Evolutionary conservation across 1,139 yeast species (phyloP), one percentile per base, ranked within the genome.

Genomic region (Yamadazyma jaroonii): DNA sequence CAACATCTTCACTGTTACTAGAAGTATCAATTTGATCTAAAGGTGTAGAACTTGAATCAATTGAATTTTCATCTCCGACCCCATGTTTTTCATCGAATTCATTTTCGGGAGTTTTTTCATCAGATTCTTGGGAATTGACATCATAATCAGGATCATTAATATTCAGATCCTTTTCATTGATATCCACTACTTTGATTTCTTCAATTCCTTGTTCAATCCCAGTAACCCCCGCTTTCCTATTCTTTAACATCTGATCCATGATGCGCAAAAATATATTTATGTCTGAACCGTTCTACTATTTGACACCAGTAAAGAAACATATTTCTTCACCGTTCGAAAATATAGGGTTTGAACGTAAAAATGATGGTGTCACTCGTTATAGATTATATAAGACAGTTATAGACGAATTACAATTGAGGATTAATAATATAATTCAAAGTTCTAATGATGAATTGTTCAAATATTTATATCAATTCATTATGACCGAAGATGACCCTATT

Each of bases 371-470:
- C 2, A 9, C 8, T 13, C 53, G 84, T 25, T 72, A 62, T 52
- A 46, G 56, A 4, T 43, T 72, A n/a, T 77, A 64, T 46, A 46
- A 56, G 9, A 44, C 49, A n/a, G 57, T 67, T 11, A 26, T 23
- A n/a, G 21, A 34, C 7, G 29, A 31, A 6, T 26, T 43, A 10
- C 15, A 31, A 11, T 14, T 21, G n/a, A 32, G 13, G 3, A 39
- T 46, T n/a, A 38, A 39, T 10, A 7, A 32, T 8, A 37, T 41
- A 5, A 28, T 72, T 74, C 79, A 44, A 53, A 2, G 49, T 48
- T 35, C 80, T 68, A 47, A 61, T 60, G 39, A 74, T 73, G 38
- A 37, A 1, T 32, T 46, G 25, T 47, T 37, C 17, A 35, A 35
- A 10, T 39, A 39, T 22, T 38, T 47, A 9, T 17, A 34, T 14